Conservation (phyloP, 805 yeast genomes). For the Ogataea siamensis region DNA sequence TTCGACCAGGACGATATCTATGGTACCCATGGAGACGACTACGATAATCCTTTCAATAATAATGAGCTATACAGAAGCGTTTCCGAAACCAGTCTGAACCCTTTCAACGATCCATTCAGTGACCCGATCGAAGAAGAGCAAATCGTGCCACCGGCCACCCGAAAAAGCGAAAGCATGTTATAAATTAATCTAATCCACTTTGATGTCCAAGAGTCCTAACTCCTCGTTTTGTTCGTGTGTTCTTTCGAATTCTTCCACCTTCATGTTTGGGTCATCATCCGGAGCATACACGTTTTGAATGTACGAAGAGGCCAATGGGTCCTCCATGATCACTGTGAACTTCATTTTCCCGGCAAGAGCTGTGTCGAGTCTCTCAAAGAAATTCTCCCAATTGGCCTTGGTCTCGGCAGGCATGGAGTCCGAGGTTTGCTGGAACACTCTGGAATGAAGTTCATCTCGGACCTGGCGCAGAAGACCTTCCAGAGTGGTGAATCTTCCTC, state of each 20-base stretch:
- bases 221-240: slow-evolving; percentile 87
- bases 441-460: slow-evolving; percentile 77
- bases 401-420: slow-evolving; percentile 87
- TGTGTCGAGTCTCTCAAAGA: slow-evolving; percentile 68
- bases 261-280: slow-evolving; percentile 96
- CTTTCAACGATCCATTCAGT: slow-evolving; percentile 22
- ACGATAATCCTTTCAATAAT: slow-evolving; percentile 23
- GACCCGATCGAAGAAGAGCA: slow-evolving; percentile 6
- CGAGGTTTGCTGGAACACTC: slow-evolving; percentile 82
- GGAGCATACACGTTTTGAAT: slow-evolving; percentile 99
- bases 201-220: slow-evolving; percentile 69
- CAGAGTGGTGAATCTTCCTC: slow-evolving; percentile 96
- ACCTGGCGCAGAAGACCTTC: slow-evolving; percentile 93
- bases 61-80: slow-evolving; percentile 24
- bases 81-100: slow-evolving; percentile 30
- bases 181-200: slow-evolving; percentile 16
- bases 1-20: slow-evolving; percentile 4
- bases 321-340: slow-evolving; percentile 87
- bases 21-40: slow-evolving; percentile 16
- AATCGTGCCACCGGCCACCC: slow-evolving; percentile 1
- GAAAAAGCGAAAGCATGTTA: background rate
- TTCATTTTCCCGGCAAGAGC: slow-evolving; percentile 80
- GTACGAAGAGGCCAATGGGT: slow-evolving; percentile 92
- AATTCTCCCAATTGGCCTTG: slow-evolving; percentile 76
- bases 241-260: slow-evolving; percentile 85